Conservation (phyloP, 1,139 yeast genomes). For the Protomyces pachydermus region DNA sequence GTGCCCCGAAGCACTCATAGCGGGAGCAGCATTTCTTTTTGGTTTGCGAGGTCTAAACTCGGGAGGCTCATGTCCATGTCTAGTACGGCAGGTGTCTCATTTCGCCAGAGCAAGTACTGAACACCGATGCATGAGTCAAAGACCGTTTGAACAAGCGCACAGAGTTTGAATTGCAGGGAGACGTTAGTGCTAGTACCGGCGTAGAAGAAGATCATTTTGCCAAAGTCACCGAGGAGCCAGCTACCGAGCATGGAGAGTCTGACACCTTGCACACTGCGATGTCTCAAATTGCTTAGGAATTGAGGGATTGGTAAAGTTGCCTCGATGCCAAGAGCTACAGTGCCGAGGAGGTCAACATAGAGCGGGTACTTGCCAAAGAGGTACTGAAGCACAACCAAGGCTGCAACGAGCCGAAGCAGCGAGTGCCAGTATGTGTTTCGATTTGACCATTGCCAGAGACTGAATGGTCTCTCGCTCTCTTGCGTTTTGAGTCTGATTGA, state of each 20-base stretch:
- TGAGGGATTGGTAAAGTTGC: constrained; percentile 82
- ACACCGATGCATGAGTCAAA: constrained; percentile 70
- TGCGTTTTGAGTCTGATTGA: constrained; percentile 30
- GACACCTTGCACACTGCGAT: constrained; percentile 70
- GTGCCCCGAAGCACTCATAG: not conserved
- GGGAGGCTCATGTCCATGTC: not conserved
- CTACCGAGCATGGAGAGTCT: constrained; percentile 66
- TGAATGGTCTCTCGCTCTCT: constrained; percentile 69
- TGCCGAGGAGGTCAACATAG: constrained; percentile 59
- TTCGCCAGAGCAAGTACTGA: constrained; percentile 46
- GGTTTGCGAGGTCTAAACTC: not conserved
- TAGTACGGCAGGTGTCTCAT: not conserved
- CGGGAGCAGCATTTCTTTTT: not conserved
- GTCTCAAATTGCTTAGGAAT: constrained; percentile 61
- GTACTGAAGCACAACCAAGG: constrained; percentile 46
- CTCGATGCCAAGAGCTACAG: constrained; percentile 68
- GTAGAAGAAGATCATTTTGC: constrained; percentile 47
- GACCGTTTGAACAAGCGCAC: constrained; percentile 75
- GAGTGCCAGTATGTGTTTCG: constrained; percentile 38
- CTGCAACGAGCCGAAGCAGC: constrained; percentile 47
- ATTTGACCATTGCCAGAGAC: constrained; percentile 53
- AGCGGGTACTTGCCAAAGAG: constrained; percentile 42
- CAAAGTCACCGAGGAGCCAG: constrained; percentile 88
- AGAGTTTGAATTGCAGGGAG: constrained; percentile 62
- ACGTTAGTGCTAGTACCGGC: constrained; percentile 51